Evolutionary conservation across 495 filamentous ascomycete genomes (phyloP), one percentile per base, ranked within the genome.

Genomic region (Neurospora sp.): DNA sequence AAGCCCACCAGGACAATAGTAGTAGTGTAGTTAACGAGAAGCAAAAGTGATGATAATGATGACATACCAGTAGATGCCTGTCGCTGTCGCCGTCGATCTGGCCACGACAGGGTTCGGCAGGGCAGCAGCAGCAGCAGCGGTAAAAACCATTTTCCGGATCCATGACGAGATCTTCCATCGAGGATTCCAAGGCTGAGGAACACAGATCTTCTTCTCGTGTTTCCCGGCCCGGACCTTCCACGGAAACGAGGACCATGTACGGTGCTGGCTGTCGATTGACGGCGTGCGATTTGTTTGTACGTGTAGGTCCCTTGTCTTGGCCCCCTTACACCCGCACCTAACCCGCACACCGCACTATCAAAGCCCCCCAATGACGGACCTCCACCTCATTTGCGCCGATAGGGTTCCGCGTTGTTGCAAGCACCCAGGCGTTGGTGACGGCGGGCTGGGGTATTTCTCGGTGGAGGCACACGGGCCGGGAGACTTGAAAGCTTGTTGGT

Each of bases 301-400:
- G 54, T 18, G 27, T 14, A 66, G 54, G 54, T 18, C 27, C 54
- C 54, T 49, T 66, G 54, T 66, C 27, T 62, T 62, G 54, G 27
- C 54, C 27, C 27, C 54, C 54, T 35, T 62, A 66, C 54, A 35
- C 54, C 54, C 54, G 54, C 54, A 66, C 54, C 54, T 66, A 31
- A 27, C 62, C 70, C n/a, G 39, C 74, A 73, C 60, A 75, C 74
- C 60, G 72, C 72, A 72, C 69, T 72, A 73, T 76, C 54, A 60
- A 73, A 66, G 70, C 54, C 72, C 27, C 74, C 76, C 74, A 75
- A 77, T 76, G 72, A 74, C 75, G 72, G 72, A 31, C 71, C 72
- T 72, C 74, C 75, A 76, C 66, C 76, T 78, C 76, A 76, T 78
- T 76, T 76, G 73, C 70, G 69, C 46, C 73, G 76, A 77, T 74